A percentile compares a stretch with the other conserved stretches of the same genome.
Evolutionary conservation across 495 filamentous ascomycete genomes (phyloP).

Genomic region (Gamarada debralockiae): DNA sequence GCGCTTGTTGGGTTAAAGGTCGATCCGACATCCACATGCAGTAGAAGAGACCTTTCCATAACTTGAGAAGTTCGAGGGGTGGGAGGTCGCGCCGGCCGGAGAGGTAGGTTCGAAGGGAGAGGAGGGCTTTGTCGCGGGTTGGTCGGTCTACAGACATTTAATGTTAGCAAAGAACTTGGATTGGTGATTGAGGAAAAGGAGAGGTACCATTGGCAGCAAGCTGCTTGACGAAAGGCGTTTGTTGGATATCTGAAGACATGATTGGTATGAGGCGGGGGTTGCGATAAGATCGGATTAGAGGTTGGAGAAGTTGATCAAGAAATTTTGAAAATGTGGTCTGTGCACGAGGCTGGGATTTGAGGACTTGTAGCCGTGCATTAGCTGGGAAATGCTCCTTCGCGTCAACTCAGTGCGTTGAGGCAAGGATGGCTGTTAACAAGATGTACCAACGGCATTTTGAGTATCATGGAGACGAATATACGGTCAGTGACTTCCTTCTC

Average conservation of each 20-base stretch:
- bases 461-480: no score
- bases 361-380: no score
- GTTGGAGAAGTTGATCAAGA: neutral
- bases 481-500: neutral
- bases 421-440: no score
- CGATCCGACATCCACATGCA: slow-evolving; percentile 96
- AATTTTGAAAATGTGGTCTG: slow-evolving; percentile 9
- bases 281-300: slow-evolving; percentile 1
- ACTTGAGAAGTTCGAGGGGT: slow-evolving; percentile 76
- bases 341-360: slow-evolving; percentile 5
- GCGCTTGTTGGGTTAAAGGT: slow-evolving; percentile 78
- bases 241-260: slow-evolving; percentile 39
- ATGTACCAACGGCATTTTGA: no score
- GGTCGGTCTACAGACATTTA: slow-evolving; percentile 58
- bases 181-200: neutral
- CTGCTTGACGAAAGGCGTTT: slow-evolving; percentile 70
- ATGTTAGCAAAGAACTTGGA: no score
- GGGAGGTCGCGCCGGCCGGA: slow-evolving; percentile 60
- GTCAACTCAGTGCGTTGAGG: no score
- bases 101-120: slow-evolving; percentile 76
- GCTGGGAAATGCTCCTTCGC: no score
- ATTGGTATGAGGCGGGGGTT: slow-evolving; percentile 3
- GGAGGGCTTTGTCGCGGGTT: slow-evolving; percentile 75
- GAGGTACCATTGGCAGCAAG: slow-evolving; percentile 68
- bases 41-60: slow-evolving; percentile 97